These are phyloP conservation scores for Colletotrichum sp. DNA, from an alignment of 2,329 filamentous ascomycete species.

Conservation along the genomic window DNA sequence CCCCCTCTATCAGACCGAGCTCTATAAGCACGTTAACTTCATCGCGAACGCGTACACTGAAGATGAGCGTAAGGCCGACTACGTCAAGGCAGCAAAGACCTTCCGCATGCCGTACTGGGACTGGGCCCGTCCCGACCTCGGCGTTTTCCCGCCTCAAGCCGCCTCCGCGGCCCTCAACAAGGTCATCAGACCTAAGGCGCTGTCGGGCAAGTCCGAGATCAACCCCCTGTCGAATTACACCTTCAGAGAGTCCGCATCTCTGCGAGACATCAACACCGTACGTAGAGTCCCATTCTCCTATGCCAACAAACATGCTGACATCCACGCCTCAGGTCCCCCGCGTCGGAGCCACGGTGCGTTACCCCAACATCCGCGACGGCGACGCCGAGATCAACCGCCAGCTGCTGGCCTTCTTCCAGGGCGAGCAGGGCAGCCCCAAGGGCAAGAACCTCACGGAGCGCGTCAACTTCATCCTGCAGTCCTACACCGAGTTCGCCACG, in stretches of 20 bases:
- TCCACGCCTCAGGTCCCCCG: background rate
- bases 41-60: slow-evolving; percentile 27
- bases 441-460: slow-evolving; percentile 18
- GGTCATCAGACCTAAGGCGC: slow-evolving; percentile 26
- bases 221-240: slow-evolving; percentile 10
- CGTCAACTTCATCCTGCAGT: slow-evolving; percentile 14
- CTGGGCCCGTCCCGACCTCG: slow-evolving; percentile 28
- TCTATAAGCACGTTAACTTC: slow-evolving; percentile 27
- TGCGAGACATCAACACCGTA: background rate
- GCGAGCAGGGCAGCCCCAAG: background rate
- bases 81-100: slow-evolving; percentile 28
- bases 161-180: slow-evolving; percentile 8
- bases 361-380: background rate
- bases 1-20: slow-evolving; percentile 21
- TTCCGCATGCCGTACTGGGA: slow-evolving; percentile 40
- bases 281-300: background rate
- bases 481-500: slow-evolving; percentile 11
- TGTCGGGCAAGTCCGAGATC: slow-evolving; percentile 28
- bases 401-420: slow-evolving; percentile 3
- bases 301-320: background rate
- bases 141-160: slow-evolving; percentile 24
- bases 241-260: background rate
- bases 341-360: slow-evolving; percentile 25
- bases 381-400: background rate
- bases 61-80: slow-evolving; percentile 23